Base-by-base conservation (phyloP, 2,329 filamentous ascomycete genomes). In the Madurella fahalii region DNA sequence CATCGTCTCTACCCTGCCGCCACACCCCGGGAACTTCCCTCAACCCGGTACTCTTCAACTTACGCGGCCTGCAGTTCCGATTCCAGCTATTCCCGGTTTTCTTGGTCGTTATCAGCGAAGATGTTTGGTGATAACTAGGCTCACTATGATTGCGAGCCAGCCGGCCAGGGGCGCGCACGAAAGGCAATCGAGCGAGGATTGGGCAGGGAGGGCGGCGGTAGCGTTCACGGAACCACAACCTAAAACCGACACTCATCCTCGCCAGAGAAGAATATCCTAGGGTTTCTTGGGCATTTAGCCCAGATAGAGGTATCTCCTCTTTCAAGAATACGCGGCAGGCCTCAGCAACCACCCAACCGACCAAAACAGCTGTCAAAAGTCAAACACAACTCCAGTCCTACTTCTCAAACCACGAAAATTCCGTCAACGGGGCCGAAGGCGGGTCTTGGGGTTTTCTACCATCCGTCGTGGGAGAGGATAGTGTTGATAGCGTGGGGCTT, bases 71-170 rank as follows among this genome's bases (percentile, higher is more conserved):
- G 4, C 17, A n/a, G 17, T 47, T 34, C 5, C 44, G 30, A 34
- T 34, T 25, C 5, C 44, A 16, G 16, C 16, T 8, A 4, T 25
- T 18, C 8, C 46, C 47, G 17, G 8, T 13, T 20, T 17, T 9
- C 13, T 17, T 15, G 15, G 5, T 37, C n/a, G 50, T 18, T 42
- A n/a, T n/a, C 46, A 39, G 15, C 20, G 61, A 66, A 53, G 43
- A 84, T 84, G 81, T 83, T 81, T 64, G 79, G 83, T 64, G 77
- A 83, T 32, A 69, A 80, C 45, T 84, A 81, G 81, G 79, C 78
- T 4, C 80, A 83, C 53, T 77, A 77, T 18, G 71, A 78, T 47
- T 70, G 73, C 54, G 77, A 83, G 67, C 72, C 75, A 9, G 74
- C 82, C 15, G 78, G 79, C 2, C 76, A 83, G 63, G 73, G 76